Evolutionary conservation across 805 yeast species (phyloP).

Genomic region (Yarrowia sp.): DNA sequence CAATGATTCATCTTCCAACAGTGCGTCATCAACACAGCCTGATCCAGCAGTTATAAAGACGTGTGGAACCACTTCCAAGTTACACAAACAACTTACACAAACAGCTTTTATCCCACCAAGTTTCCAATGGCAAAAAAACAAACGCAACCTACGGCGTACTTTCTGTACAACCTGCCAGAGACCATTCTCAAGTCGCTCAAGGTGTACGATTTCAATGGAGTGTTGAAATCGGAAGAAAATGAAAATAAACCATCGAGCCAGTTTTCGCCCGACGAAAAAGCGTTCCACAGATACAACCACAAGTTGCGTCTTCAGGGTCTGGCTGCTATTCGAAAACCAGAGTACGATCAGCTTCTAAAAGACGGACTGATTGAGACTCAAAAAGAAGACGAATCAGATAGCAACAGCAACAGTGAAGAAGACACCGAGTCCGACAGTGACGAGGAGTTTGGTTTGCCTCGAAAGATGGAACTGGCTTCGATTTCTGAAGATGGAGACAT

Average conservation of each 20-base stretch:
- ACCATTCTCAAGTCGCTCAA: neutral
- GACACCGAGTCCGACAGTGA: conserved; percentile 12
- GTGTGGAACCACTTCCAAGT: too few species aligned
- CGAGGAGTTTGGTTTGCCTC: conserved; percentile 12
- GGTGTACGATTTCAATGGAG: conserved; percentile 21
- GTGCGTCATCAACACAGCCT: conserved; percentile 14
- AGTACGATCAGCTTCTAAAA: neutral
- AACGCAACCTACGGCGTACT: conserved; percentile 4
- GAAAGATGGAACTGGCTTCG: conserved; percentile 1
- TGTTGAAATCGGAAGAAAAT: neutral
- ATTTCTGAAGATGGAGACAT: conserved; percentile 2
- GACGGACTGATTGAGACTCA: neutral
- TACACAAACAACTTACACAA: too few species aligned
- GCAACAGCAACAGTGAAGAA: conserved; percentile 14
- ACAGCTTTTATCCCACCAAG: too few species aligned
- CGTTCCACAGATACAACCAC: conserved; percentile 22
- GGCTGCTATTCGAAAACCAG: conserved; percentile 6
- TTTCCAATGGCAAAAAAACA: conserved; percentile 15
- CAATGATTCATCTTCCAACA: conserved; percentile 18
- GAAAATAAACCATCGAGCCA: neutral
- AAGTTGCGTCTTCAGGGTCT: conserved; percentile 7
- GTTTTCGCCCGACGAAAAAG: conserved; percentile 2
- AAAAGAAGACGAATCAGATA: neutral
- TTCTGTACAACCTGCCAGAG: conserved; percentile 22
- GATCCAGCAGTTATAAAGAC: neutral